Evolutionary conservation across 805 yeast genomes (phyloP).

Genomic region (Candida alai): DNA sequence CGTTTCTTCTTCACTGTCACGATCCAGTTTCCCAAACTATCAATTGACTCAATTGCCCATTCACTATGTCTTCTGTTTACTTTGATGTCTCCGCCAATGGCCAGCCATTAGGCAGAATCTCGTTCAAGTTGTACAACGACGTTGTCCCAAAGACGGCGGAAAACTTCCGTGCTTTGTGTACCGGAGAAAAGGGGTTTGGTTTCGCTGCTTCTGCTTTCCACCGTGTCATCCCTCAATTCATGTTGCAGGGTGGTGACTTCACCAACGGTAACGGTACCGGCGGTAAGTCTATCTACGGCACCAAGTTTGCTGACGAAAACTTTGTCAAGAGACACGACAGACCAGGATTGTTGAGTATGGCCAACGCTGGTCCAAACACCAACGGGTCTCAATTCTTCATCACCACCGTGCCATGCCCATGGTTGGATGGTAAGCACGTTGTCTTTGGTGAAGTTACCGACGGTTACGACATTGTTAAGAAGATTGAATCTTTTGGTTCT

Average conservation of each 20-base stretch:
- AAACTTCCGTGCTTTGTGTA: slow-evolving; percentile 76
- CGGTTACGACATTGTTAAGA: slow-evolving; percentile 58
- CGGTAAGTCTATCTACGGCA: slow-evolving; percentile 83
- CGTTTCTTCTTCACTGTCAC: slow-evolving; percentile 3
- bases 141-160: slow-evolving; percentile 75
- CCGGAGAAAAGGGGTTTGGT: slow-evolving; percentile 94
- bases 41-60: slow-evolving; percentile 4
- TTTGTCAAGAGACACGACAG: slow-evolving; percentile 68
- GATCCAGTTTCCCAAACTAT: slow-evolving; percentile 1
- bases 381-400: slow-evolving; percentile 90
- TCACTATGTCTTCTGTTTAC: slow-evolving; percentile 63
- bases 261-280: slow-evolving; percentile 82
- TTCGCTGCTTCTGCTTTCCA: slow-evolving; percentile 87
- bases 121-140: slow-evolving; percentile 60
- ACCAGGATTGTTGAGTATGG: slow-evolving; percentile 87
- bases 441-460: slow-evolving; percentile 74
- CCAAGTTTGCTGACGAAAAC: slow-evolving; percentile 63
- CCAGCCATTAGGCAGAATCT: slow-evolving; percentile 70
- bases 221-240: slow-evolving; percentile 94
- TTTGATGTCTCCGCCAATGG: slow-evolving; percentile 82
- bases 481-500: slow-evolving; percentile 64
- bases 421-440: slow-evolving; percentile 78
- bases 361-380: slow-evolving; percentile 90
- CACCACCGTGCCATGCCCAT: slow-evolving; percentile 73
- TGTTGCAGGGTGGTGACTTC: slow-evolving; percentile 79